These are phyloP conservation scores for Globisporangium okanoganense DNA, from an alignment of 352 stramenopile genomes.

Conservation along the genomic window DNA sequence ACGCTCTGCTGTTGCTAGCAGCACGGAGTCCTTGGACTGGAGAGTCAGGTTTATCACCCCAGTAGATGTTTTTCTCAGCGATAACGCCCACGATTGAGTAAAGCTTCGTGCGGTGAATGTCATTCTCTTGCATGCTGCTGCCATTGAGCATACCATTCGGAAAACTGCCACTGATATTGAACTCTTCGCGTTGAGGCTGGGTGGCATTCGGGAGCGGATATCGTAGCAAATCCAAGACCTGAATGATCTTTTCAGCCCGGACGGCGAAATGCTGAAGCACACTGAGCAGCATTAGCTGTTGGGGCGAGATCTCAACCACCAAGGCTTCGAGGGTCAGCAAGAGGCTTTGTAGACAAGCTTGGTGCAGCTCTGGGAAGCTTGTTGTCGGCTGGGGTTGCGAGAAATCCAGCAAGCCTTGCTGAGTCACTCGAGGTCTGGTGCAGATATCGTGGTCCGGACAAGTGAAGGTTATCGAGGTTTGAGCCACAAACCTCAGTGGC, in stretches of 20 bases:
- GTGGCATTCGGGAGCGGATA: slow-evolving; percentile 14
- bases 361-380: neutral
- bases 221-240: slow-evolving; percentile 22
- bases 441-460: neutral
- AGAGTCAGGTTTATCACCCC: slow-evolving; percentile 15
- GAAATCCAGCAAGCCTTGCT: slow-evolving; percentile 8
- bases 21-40: slow-evolving; percentile 12
- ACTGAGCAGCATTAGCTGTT: slow-evolving; percentile 8
- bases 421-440: neutral
- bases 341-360: neutral
- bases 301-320: neutral
- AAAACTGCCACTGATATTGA: neutral
- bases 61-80: slow-evolving; percentile 28
- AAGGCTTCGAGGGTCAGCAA: neutral
- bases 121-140: slow-evolving; percentile 5
- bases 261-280: slow-evolving; percentile 21
- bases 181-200: slow-evolving; percentile 3
- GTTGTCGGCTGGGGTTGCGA: neutral
- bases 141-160: slow-evolving; percentile 1
- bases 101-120: slow-evolving; percentile 32
- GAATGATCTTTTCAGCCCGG: slow-evolving; percentile 18
- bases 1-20: neutral
- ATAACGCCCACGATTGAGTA: slow-evolving; percentile 33
- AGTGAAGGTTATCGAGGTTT: neutral
- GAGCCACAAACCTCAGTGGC: slow-evolving; percentile 7